Evolutionary conservation across 345 rosid genomes (phyloP), one percentile per base, ranked within the genome.

Genomic region (Aquilaria sinensis): DNA sequence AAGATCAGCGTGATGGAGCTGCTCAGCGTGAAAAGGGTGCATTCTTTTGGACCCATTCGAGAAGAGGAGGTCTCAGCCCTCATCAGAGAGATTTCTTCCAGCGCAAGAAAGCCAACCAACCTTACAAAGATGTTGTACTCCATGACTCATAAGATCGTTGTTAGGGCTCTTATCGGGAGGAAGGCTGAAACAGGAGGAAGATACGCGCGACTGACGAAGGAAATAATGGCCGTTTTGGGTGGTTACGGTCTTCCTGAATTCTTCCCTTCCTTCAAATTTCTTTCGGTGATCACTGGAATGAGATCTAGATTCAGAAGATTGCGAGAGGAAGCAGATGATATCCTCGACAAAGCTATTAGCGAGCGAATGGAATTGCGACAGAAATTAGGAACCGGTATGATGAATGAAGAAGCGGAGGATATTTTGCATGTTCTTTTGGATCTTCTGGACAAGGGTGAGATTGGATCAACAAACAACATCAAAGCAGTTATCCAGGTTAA

Each of bases 41-140:
- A 70, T 5, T 77, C 75, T 10, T 73, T 37, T 16, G 66, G 65
- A 58, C 62, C 49, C 60, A 62, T 72, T 10, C 67, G 77, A 2
- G 56, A 56, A 2, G 75, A 77, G 63, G 81, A 77, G 57, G 47
- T 57, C 43, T 33, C 58, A 9, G n/a, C 12, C 2, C 37, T 55
- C 12, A 15, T 55, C 14, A 13, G 30, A 55, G 31, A 33, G 33
- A 31, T 55, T 30, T 33, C 58, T 12, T 55, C 58, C 31, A 9
- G n/a, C 10, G 10, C 41, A 11, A 5, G 11, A 31, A 12, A 54
- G 10, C 57, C 57, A 4, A 33, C 30, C 2, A 37, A 55, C 37
- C 11, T 55, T 5, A 37, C 58, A 8, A 7, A 8, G 31, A 55
- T 30, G 58, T 15, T 55, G 12, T 55, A 30, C 12, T 2, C 37